These are phyloP conservation scores for Acrocalymma vagum DNA, from an alignment of 2,329 filamentous ascomycete genomes.

Conservation along the genomic window DNA sequence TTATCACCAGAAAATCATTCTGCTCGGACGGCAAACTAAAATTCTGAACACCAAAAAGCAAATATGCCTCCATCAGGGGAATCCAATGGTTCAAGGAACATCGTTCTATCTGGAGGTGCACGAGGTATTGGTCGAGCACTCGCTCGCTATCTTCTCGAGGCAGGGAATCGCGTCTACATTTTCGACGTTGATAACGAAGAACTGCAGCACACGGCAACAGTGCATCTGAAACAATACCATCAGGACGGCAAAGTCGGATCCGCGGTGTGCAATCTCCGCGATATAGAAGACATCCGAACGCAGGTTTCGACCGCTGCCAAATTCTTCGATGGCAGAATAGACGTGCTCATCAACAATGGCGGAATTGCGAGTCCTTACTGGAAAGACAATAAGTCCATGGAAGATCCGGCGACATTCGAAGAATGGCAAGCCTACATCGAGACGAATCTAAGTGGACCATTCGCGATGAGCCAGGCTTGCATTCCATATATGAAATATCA, in stretches of 20 bases:
- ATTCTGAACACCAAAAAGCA: too few relatives aligned
- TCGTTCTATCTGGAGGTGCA: conserved; percentile 54
- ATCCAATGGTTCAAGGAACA: conserved; percentile 44
- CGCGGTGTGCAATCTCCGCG: conserved; percentile 55
- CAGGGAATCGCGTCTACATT: conserved; percentile 57
- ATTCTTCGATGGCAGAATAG: conserved; percentile 52
- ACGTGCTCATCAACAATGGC: conserved; percentile 50
- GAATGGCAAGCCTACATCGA: conserved; percentile 58
- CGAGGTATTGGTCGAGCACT: conserved; percentile 59
- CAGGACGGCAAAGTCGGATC: conserved; percentile 43
- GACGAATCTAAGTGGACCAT: conserved; percentile 58
- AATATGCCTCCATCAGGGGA: too few relatives aligned
- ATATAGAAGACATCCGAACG: conserved; percentile 50
- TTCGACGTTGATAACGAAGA: conserved; percentile 53
- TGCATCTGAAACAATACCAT: conserved; percentile 50
- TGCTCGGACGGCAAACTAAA: too few relatives aligned
- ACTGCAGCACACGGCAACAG: conserved; percentile 47
- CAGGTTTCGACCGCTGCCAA: conserved; percentile 52
- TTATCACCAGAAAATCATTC: too few relatives aligned
- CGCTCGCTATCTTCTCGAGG: conserved; percentile 55
- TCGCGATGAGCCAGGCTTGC: conserved; percentile 57
- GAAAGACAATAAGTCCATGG: conserved; percentile 57
- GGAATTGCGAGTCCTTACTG: conserved; percentile 50
- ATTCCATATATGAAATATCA: conserved; percentile 56
- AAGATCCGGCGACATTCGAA: conserved; percentile 51